Conservation (phyloP, 768 basidiomycete genomes). For the Lentinula lateritia region DNA sequence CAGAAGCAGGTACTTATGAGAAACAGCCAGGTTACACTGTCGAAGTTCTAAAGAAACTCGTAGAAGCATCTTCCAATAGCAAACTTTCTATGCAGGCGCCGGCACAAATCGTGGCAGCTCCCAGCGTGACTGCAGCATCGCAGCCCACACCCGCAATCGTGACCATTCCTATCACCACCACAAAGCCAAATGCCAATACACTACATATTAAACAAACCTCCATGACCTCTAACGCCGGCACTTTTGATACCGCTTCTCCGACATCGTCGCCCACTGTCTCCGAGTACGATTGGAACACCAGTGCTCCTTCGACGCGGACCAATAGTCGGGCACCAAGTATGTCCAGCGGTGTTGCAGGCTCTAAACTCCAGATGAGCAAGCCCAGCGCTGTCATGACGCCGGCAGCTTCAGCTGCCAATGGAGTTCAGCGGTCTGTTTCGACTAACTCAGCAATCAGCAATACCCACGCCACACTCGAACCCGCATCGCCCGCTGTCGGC, state of each 20-base stretch:
- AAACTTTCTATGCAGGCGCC: neutral
- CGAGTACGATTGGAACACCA: slow-evolving; percentile 38
- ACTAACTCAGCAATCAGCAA: neutral
- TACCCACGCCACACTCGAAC: slow-evolving; percentile 2
- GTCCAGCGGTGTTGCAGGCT: slow-evolving; percentile 28
- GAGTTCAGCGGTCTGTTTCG: neutral
- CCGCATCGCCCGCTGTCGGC: neutral
- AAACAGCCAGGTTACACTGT: slow-evolving; percentile 25
- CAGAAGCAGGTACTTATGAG: slow-evolving; percentile 23
- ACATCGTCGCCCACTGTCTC: slow-evolving; percentile 33
- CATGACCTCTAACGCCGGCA: neutral
- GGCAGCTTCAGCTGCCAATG: neutral
- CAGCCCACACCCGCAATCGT: neutral
- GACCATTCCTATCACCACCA: neutral
- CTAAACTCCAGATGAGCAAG: slow-evolving; percentile 16
- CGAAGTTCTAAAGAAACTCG: slow-evolving; percentile 19
- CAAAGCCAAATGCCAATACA: neutral
- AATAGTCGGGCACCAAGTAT: slow-evolving; percentile 33
- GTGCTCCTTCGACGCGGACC: slow-evolving; percentile 41
- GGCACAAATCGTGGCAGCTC: neutral
- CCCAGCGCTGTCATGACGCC: neutral
- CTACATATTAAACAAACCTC: neutral
- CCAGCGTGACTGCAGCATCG: neutral
- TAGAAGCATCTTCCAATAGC: neutral
- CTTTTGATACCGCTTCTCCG: neutral